These are phyloP conservation scores for Trichosanthes truncata DNA, from an alignment of 306 rosid species.

Conservation along the genomic window DNA sequence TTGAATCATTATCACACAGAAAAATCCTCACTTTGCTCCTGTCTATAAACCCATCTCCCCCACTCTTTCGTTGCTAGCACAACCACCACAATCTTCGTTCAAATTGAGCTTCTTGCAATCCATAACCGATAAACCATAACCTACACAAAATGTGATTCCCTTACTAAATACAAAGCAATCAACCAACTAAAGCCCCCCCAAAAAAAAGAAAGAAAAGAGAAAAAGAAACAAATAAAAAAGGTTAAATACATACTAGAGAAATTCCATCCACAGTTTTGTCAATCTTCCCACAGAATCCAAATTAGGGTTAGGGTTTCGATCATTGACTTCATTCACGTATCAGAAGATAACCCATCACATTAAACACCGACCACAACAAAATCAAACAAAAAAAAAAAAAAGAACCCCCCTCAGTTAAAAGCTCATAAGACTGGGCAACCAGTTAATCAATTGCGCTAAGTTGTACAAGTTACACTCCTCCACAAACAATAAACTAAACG, in stretches of 20 bases:
- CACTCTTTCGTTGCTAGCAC: conserved; percentile 18
- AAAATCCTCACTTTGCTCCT: conserved; percentile 91
- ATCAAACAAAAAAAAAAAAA: neutral
- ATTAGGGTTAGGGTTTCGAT: conserved; percentile 13
- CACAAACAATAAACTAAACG: neutral
- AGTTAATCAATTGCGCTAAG: neutral
- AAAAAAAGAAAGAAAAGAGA: neutral
- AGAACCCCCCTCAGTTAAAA: neutral
- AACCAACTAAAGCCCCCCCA: neutral
- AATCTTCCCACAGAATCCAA: conserved; percentile 1
- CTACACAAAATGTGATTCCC: neutral
- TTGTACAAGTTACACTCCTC: neutral
- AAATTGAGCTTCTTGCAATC: conserved; percentile 45
- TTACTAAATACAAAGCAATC: neutral
- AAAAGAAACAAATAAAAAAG: neutral
- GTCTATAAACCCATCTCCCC: conserved; percentile 69
- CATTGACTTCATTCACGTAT: conserved; percentile 19
- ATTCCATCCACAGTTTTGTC: conserved; percentile 10
- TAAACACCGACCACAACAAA: neutral
- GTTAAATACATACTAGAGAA: conserved; percentile 17
- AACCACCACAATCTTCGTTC: conserved; percentile 34
- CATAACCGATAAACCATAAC: conserved; percentile 23
- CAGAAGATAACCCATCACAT: conserved; percentile 8
- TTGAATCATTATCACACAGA: conserved; percentile 75
- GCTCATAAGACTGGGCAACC: neutral